Conservation (phyloP, 2,329 filamentous ascomycete genomes). For the Xylariaceae sp. region DNA sequence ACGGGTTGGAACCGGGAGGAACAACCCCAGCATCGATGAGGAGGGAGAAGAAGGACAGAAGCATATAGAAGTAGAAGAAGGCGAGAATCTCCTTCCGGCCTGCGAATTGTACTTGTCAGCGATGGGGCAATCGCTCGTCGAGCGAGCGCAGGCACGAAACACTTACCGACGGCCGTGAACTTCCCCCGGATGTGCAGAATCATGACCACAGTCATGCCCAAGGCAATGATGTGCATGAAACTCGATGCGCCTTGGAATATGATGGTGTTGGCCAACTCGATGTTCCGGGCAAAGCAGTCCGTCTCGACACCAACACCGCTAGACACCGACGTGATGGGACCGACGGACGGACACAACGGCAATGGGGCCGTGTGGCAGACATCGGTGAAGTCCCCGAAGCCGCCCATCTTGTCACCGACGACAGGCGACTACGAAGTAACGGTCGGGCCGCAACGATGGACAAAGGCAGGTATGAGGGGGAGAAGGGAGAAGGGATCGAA, state of each 20-base stretch:
- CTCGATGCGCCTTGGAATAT: constrained; percentile 94
- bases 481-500: not conserved
- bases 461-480: no score
- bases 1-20: constrained; percentile 76
- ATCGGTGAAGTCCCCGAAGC: constrained; percentile 86
- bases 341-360: constrained; percentile 85
- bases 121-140: not conserved
- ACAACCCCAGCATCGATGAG: constrained; percentile 92
- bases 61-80: constrained; percentile 97
- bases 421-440: constrained; percentile 1
- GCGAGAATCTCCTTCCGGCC: constrained; percentile 72
- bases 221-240: constrained; percentile 87
- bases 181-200: constrained; percentile 95
- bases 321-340: constrained; percentile 69
- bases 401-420: constrained; percentile 59
- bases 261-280: constrained; percentile 96
- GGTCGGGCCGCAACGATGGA: not conserved
- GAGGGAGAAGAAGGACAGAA: constrained; percentile 85
- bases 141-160: not conserved
- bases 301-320: constrained; percentile 79
- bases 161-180: constrained; percentile 93
- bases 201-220: constrained; percentile 96
- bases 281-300: constrained; percentile 89
- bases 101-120: constrained; percentile 34
- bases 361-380: constrained; percentile 86